Evolutionary conservation across 768 basidiomycete species (phyloP).

Genomic region (Tephrocybe sp.): DNA sequence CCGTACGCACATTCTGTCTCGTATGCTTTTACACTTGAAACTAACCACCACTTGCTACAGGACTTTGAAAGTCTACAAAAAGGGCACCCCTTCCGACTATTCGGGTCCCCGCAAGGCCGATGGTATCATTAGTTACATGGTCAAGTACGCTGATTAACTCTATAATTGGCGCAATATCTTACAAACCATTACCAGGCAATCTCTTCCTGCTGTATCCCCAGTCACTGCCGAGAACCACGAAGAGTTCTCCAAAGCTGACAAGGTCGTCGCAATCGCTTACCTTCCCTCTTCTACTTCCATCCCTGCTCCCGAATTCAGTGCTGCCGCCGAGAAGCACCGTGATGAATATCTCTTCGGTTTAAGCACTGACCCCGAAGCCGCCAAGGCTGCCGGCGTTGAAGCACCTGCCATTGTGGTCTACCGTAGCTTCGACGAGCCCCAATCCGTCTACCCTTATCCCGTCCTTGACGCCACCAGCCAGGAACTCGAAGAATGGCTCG

Average conservation of each 20-base stretch:
- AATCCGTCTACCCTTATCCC: conserved; percentile 64
- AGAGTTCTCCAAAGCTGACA: conserved; percentile 87
- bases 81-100: conserved; percentile 80
- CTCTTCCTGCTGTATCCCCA: conserved; percentile 86
- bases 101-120: conserved; percentile 89
- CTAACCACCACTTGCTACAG: conserved; percentile 35
- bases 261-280: conserved; percentile 87
- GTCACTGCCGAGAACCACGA: conserved; percentile 74
- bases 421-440: conserved; percentile 87
- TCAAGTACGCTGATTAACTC: conserved; percentile 60
- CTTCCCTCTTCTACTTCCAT: conserved; percentile 68
- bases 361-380: conserved; percentile 66
- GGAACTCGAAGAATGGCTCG: conserved; percentile 75
- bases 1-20: conserved; percentile 55
- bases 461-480: conserved; percentile 50
- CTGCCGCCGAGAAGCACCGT: conserved; percentile 81
- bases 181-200: conserved; percentile 52
- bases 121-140: conserved; percentile 95
- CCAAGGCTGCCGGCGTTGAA: conserved; percentile 68
- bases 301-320: conserved; percentile 72
- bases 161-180: too few species aligned
- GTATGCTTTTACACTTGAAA: not conserved
- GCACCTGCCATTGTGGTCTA: conserved; percentile 89
- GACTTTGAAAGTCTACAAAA: conserved; percentile 88
- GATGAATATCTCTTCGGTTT: conserved; percentile 94